Base-by-base conservation (phyloP, 352 stramenopile species). In the Phytophthora citricola region DNA sequence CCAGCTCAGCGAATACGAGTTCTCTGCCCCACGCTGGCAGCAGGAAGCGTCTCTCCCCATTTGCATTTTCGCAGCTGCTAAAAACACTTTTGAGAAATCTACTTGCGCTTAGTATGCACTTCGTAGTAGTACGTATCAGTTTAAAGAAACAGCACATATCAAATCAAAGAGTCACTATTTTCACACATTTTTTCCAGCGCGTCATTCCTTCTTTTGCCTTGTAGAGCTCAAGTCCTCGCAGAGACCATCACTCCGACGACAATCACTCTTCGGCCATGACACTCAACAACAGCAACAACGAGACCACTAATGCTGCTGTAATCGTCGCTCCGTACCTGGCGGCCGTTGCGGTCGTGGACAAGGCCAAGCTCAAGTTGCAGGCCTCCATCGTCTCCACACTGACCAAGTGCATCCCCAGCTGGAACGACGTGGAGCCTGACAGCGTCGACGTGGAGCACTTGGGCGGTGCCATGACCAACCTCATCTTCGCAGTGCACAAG, bases 401-500 rank as follows among this genome's bases (percentile, higher is more conserved):
- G 8, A 67, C 63, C 27, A 58, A 83, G 68, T 83, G 83, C 63
- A 81, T 83, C 53, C 78, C 79, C n/a, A 77, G 73, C 22, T 93
- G 85, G 85, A 49, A 17, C 22, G 61, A 82, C 63, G 78, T 88
- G 50, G 64, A 77, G 20, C 69, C 78, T 10, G 71, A 89, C 54
- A 73, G 81, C 54, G 75, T 93, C 20, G 75, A 88, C 65, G 73
- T 93, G 44, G 69, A 87, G 41, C 78, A 90, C 58, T 27, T 93
- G 27, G 81, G 85, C 60, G 87, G 87, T 55, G 87, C 87, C 17
- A 94, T 94, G 87, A 94, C 87, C 15, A 95, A 95, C 66, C 71
- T 95, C 63, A 93, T 95, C 71, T 93, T 95, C 61, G 73, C 78
- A 10, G 83, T 92, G 34, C 86, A 85, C 59, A 95, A 92, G 52